Evolutionary conservation across 345 rosid genomes (phyloP).

Genomic region (Mangifera indica): DNA sequence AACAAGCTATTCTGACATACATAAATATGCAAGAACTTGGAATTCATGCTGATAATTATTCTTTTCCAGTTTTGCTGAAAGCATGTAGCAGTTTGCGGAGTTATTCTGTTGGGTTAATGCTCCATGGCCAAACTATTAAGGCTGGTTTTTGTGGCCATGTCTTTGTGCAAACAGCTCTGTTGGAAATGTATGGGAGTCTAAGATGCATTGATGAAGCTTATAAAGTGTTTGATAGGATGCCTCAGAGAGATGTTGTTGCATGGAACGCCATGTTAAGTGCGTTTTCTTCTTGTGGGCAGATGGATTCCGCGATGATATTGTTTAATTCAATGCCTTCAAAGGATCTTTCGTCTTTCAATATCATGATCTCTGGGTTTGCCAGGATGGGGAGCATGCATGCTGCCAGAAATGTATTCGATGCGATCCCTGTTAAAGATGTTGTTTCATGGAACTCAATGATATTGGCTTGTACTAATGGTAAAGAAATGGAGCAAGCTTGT

Average conservation of each 20-base stretch:
- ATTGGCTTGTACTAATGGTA: conserved; percentile 14
- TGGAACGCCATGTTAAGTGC: conserved; percentile 29
- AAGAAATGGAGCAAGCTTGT: conserved; percentile 18
- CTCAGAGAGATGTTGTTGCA: conserved; percentile 20
- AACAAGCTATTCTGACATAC: neutral
- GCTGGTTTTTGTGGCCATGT: neutral
- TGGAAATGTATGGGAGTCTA: neutral
- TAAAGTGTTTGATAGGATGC: conserved; percentile 26
- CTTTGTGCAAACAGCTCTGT: conserved; percentile 16
- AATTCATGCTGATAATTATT: neutral
- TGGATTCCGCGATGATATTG: conserved; percentile 20
- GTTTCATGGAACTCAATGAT: conserved; percentile 31
- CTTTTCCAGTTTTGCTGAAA: conserved; percentile 12
- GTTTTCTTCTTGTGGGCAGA: conserved; percentile 19
- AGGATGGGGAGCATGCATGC: conserved; percentile 7
- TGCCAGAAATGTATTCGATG: conserved; percentile 19
- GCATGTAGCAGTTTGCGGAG: neutral
- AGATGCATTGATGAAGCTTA: conserved; percentile 9
- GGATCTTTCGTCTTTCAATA: conserved; percentile 27
- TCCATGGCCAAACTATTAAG: conserved; percentile 10
- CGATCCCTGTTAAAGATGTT: conserved; percentile 19
- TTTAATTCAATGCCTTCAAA: conserved; percentile 27
- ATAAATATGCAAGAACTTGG: conserved; percentile 5
- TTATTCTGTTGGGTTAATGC: conserved; percentile 9
- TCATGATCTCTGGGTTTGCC: conserved; percentile 28